Base-by-base conservation (phyloP, 441 rosid genomes). In the Croton laevigatus region DNA sequence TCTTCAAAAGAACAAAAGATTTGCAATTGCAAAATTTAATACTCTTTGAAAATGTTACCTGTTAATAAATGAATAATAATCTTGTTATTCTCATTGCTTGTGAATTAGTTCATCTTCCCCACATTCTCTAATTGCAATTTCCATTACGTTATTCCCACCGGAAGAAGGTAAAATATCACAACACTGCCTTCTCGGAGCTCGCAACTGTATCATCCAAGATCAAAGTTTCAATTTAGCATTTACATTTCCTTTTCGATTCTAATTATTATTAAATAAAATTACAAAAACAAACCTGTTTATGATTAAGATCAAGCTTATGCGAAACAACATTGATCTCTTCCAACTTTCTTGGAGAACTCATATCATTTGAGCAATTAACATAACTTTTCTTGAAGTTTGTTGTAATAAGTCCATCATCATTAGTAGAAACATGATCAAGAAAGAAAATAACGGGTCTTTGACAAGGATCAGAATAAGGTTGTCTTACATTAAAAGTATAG, bases 151-250 rank as follows among this genome's bases (percentile, higher is more conserved):
- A 6, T 83, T 27, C 32, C 32, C 81, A 42, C 59, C 72, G 13
- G 85, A 77, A 12, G 96, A 83, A 59, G 90, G 91, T 68, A 91
- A 80, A 22, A 91, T 82, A 51, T 89, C 89, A 79, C 98, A 88
- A 52, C 99, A 94, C 3, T 92, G 95, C 76, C 99, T 78, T 75
- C 97, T 89, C 0, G 94, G 98, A 53, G 91, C 92, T 75, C 62
- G 81, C 81, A 93, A 73, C 98, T 93, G 80, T 72, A 74, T 16
- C 9, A 72, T 34, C 63, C 71, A 66, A 17, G 2, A 57, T 38
- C 32, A 42, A 53, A 32, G 34, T 37, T 16, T 9, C 22, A 10
- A 49, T 36, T 53, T 36, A 4, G 9, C 20, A 40, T 6, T 32
- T 37, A 9, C 42, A n/a, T n/a, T n/a, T n/a, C n/a, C n/a, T 27